Base-by-base conservation (phyloP, 345 rosid species). In the Murraya koenigii region DNA sequence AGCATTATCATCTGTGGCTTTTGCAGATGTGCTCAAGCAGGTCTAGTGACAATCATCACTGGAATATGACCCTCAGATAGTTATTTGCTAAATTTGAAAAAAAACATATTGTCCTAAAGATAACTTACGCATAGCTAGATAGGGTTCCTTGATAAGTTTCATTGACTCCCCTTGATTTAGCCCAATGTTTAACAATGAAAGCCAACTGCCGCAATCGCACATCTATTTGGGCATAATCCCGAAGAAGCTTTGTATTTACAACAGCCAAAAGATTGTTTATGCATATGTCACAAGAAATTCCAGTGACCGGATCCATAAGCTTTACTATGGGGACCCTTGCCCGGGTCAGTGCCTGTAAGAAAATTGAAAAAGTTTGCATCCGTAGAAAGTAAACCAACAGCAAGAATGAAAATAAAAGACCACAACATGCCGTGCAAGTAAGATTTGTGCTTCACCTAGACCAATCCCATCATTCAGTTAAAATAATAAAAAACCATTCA, bases 251-350 rank as follows among this genome's bases (percentile, higher is more conserved):
- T 44, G 99, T 96, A 86, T 96, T 96, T 75, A 92, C 95, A 67
- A 96, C 98, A 69, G 99, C 99, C 84, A 94, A 89, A 77, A 90
- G 85, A 77, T 96, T 96, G 88, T 94, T 96, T 84, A 94, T 81
- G 86, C 99, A 94, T 77, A 96, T 94, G 82, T 96, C 98, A 85
- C 98, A 91, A n/a, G 97, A 91, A 65, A 96, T 90, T 73, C 92
- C 97, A 79, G 97, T 92, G 19, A 66, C 90, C 2, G 98, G 98
- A 89, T 96, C 99, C 97, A 89, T 96, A 32, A 96, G 97, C 89
- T 94, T 96, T 69, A 94, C 99, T 79, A 96, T 89, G 33, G 99
- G 99, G 44, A 96, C 98, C 86, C 99, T 90, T 55, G 99, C 99
- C 69, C 94, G 90, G 9, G 97, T 90, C 54, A 96, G 74, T 60